phyloP scores from a whole-genome alignment of 2,329 filamentous ascomycete genomes.

The Penicillium paneum region DNA sequence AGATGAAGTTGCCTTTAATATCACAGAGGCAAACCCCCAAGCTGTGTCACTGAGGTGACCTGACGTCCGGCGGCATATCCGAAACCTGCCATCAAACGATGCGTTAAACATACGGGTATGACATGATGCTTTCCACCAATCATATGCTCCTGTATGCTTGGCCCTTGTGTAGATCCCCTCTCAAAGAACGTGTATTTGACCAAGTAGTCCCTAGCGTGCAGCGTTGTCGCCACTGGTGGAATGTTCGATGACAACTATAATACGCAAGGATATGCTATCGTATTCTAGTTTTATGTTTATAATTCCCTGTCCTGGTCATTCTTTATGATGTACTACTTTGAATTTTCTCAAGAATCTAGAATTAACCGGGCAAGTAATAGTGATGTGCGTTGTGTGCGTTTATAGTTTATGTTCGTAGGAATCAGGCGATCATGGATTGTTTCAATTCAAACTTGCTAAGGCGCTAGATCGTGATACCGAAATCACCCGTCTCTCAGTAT shows the following conservation, averaged over 20 bases:
- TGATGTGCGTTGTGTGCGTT: no score
- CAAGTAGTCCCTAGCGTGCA: neutral
- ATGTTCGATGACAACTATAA: neutral
- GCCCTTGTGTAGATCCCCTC: neutral
- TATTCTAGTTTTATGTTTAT: neutral
- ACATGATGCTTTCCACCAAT: neutral
- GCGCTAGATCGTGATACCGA: neutral
- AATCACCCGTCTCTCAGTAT: neutral
- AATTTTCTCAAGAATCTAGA: neutral
- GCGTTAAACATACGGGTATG: no score
- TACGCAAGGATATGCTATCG: neutral
- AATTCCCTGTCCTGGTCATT: neutral
- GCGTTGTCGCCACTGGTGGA: neutral
- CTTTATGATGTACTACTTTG: neutral
- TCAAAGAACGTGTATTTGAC: neutral
- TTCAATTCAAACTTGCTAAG: neutral
- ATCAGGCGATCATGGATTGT: neutral
- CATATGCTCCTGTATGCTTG: neutral
- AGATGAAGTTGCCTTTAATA: neutral
- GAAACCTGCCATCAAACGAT: slow-evolving; percentile 1
- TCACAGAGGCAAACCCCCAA: neutral
- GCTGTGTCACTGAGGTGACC: neutral
- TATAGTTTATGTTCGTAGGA: no score
- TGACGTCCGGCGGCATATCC: slow-evolving; percentile 1
- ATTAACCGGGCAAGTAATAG: neutral